Conservation (phyloP, 345 rosid genomes). For the Eucalyptus regnans region DNA sequence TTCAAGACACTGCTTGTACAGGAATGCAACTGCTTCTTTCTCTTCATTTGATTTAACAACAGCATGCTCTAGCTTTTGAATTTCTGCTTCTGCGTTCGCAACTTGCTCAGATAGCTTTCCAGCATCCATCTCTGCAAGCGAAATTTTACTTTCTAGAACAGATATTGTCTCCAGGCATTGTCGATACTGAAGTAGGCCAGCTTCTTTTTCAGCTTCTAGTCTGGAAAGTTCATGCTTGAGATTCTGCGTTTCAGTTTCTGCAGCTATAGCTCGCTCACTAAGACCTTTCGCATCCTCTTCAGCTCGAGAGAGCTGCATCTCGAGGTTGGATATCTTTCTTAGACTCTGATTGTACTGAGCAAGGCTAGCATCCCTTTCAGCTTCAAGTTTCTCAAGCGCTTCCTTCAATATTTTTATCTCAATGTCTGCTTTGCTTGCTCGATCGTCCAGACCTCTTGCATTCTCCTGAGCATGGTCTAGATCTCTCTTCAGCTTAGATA, state of each 20-base stretch:
- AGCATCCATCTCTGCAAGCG: constrained; percentile 45
- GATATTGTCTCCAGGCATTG: constrained; percentile 53
- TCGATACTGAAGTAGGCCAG: constrained; percentile 44
- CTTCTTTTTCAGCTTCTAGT: constrained; percentile 59
- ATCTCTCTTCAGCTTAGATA: constrained; percentile 54
- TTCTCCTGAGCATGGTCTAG: constrained; percentile 50
- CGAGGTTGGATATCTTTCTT: constrained; percentile 51
- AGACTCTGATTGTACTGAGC: constrained; percentile 51
- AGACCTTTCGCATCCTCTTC: constrained; percentile 39
- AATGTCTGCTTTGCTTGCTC: constrained; percentile 69
- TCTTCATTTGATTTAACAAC: constrained; percentile 44
- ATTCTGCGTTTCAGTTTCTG: constrained; percentile 46
- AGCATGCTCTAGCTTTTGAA: constrained; percentile 43
- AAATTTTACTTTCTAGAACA: constrained; percentile 49
- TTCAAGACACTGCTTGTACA: constrained; percentile 57
- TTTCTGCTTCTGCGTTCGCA: constrained; percentile 50
- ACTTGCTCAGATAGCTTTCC: constrained; percentile 28
- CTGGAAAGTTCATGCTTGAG: constrained; percentile 44
- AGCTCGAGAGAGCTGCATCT: constrained; percentile 25
- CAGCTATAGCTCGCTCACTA: constrained; percentile 37
- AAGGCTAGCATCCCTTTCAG: constrained; percentile 66
- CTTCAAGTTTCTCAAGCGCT: constrained; percentile 45
- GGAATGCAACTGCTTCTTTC: constrained; percentile 41
- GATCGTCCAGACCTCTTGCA: constrained; percentile 48
- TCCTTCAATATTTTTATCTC: constrained; percentile 65